Percentiles rank a stretch among this genome's conserved stretches.
phyloP scores from a whole-genome alignment of 129 eudicot species.

The Lactuca saligna region DNA sequence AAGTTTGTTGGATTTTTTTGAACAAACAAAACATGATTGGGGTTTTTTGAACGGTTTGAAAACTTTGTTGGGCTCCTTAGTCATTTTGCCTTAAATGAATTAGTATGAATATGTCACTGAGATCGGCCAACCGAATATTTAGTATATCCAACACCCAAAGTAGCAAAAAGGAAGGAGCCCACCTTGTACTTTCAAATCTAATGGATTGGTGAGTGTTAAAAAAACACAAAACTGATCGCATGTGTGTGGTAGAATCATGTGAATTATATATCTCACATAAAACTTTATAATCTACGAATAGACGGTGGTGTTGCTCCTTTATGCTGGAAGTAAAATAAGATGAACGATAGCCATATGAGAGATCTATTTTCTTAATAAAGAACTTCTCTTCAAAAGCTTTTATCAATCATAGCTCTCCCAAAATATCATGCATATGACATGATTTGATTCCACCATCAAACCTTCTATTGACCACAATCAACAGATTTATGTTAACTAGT shows the following conservation, averaged over 20 bases:
- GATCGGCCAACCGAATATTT: too few relatives aligned
- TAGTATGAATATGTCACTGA: background rate
- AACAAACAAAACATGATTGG: too few relatives aligned
- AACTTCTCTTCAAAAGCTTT: background rate
- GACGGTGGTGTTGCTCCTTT: background rate
- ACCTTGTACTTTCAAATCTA: too few relatives aligned
- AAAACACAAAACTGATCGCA: background rate
- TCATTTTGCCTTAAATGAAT: background rate
- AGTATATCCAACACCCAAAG: background rate
- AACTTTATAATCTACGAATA: background rate
- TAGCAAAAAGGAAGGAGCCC: background rate
- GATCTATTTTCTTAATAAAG: too few relatives aligned
- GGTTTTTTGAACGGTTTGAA: too few relatives aligned
- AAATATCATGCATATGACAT: background rate
- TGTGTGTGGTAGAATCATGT: background rate
- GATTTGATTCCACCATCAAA: background rate
- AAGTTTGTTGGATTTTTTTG: too few relatives aligned
- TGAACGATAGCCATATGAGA: too few relatives aligned
- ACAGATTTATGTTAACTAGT: background rate
- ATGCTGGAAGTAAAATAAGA: too few relatives aligned
- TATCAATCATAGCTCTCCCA: background rate
- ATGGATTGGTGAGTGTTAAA: too few relatives aligned
- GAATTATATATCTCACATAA: too few relatives aligned
- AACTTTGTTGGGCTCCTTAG: too few relatives aligned
- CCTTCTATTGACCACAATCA: background rate